Conservation (phyloP, 1,139 yeast genomes). For the Insectozyma bohioensis region DNA sequence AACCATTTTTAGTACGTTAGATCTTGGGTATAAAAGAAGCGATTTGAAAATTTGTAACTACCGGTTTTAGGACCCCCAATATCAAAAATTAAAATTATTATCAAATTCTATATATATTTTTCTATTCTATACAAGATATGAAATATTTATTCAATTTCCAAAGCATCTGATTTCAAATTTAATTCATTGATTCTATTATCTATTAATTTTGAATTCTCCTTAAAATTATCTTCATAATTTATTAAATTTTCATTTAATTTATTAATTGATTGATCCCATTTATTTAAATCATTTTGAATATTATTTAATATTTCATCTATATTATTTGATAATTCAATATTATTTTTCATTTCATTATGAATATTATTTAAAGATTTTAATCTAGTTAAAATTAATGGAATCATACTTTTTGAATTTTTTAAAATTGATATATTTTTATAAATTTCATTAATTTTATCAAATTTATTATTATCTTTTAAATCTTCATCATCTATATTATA, state of each 20-base stretch:
- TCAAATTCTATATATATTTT: too few relatives aligned
- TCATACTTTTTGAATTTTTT: constrained; percentile 32
- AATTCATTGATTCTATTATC: constrained; percentile 15
- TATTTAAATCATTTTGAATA: constrained; percentile 35
- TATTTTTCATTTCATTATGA: constrained; percentile 39
- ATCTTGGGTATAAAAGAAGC: too few relatives aligned
- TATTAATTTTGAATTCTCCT: constrained; percentile 15
- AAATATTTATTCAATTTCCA: constrained; percentile 8
- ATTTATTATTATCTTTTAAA: constrained; percentile 1
- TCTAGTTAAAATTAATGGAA: constrained; percentile 45
- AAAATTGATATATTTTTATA: constrained; percentile 26
- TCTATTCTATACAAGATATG: too few relatives aligned
- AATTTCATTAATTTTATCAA: constrained; percentile 36
- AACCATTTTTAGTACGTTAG: too few relatives aligned
- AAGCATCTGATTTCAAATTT: constrained; percentile 7
- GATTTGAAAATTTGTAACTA: too few relatives aligned
- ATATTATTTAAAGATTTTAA: constrained; percentile 44
- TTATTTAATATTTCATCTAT: constrained; percentile 37
- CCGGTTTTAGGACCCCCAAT: too few relatives aligned
- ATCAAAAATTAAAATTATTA: too few relatives aligned
- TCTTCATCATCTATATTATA: constrained; percentile 3
- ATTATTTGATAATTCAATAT: constrained; percentile 25
- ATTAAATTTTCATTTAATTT: constrained; percentile 31
- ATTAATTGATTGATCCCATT: constrained; percentile 42
- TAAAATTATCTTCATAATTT: constrained; percentile 16